Evolutionary conservation across 2,329 filamentous ascomycete genomes (phyloP), one percentile per base, ranked within the genome.

Genomic region (Emydomyces testavorans): DNA sequence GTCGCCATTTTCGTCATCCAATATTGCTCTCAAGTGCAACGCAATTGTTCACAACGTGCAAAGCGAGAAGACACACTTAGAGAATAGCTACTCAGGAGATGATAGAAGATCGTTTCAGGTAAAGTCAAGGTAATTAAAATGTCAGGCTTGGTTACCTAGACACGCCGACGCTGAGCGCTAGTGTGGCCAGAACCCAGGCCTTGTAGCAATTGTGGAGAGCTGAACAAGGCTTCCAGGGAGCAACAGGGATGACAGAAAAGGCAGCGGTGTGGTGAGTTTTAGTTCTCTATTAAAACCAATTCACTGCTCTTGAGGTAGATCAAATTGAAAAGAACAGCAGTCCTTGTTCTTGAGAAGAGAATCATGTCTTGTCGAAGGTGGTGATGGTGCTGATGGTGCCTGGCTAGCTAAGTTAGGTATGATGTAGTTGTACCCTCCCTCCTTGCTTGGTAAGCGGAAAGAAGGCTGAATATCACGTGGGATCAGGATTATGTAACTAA

Each of bases 1-100:
- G 64, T 63, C 31, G 67, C 65, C 66, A 69, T 69, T 35, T 29
- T 50, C 32, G 35, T 47, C 35, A 47, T 47, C 37, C 18, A 34
- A 34, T 36, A 23, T 18, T 8, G 8, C 3, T 8, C 28, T n/a
- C n/a, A n/a, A n/a, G n/a, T 18, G 32, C 28, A 34, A 29, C 26
- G 18, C 28, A 32, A n/a, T 8, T 23, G 28, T 42, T 11, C 3
- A 43, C 26, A 24, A 43, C 5, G 10, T 32, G 29, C 29, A 23
- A 26, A 15, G 11, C 5, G 15, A 23, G 20, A 46, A 23, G 24
- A 46, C 43, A 46, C 32, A 29, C n/a, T n/a, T 31, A 8, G n/a
- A 37, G 10, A 11, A 31, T 46, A 16, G 23, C 6, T 16, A 16
- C 20, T n/a, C 13, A 6, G 26, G 20, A n/a, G 21, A 26, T 21